These are phyloP conservation scores for Hypholoma fasciculare DNA, from an alignment of 768 basidiomycete species.

Conservation along the genomic window DNA sequence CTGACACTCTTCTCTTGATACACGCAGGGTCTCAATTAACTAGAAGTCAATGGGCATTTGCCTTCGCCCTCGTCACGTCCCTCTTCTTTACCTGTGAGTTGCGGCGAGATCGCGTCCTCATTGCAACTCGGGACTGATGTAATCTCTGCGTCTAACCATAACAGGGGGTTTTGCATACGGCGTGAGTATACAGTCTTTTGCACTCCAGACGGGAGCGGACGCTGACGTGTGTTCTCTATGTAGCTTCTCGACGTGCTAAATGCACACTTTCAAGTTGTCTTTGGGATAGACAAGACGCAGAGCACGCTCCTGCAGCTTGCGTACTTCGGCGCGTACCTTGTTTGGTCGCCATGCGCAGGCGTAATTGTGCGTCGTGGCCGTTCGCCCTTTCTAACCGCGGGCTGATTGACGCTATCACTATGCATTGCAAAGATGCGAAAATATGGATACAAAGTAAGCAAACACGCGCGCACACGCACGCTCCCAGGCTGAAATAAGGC, in stretches of 20 bases:
- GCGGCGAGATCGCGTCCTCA: not conserved
- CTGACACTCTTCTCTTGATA: not conserved
- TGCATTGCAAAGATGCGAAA: conserved; percentile 46
- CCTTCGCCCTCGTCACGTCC: conserved; percentile 70
- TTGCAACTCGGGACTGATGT: not conserved
- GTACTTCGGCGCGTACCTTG: conserved; percentile 69
- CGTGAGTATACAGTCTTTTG: conserved; percentile 23
- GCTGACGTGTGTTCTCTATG: not conserved
- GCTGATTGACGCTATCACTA: not conserved
- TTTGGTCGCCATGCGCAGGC: conserved; percentile 59
- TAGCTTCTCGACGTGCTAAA: conserved; percentile 69
- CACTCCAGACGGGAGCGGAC: not conserved
- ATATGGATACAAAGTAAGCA: conserved; percentile 61
- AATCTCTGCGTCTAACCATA: not conserved
- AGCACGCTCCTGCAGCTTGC: conserved; percentile 76
- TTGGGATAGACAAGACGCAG: conserved; percentile 66
- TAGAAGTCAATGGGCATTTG: conserved; percentile 49
- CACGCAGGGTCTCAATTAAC: conserved; percentile 41
- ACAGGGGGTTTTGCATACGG: conserved; percentile 71
- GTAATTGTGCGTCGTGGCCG: conserved; percentile 44
- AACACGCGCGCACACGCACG: not conserved
- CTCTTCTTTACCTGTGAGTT: conserved; percentile 72
- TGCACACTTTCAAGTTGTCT: conserved; percentile 72
- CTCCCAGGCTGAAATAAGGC: not conserved
- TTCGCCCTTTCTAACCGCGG: too few relatives aligned